Evolutionary conservation across 208 protist species (phyloP).

Genomic region (Leishmania braziliensis): DNA sequence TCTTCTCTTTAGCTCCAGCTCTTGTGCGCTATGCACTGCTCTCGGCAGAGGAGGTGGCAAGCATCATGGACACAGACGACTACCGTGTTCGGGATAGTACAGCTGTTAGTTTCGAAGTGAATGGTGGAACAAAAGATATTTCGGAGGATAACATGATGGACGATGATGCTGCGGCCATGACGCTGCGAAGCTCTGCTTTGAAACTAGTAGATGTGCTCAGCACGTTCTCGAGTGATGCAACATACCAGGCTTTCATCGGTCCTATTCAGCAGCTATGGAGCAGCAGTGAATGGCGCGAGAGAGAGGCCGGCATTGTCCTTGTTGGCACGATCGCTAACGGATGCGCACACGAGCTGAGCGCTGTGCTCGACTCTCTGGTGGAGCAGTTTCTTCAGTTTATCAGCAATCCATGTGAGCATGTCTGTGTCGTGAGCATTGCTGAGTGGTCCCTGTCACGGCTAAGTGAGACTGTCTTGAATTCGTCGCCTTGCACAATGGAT

Average conservation of each 20-base stretch:
- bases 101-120: conserved; percentile 53
- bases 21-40: conserved; percentile 63
- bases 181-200: conserved; percentile 70
- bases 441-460: conserved; percentile 80
- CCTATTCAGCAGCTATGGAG: conserved; percentile 63
- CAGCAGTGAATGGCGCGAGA: conserved; percentile 49
- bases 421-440: conserved; percentile 88
- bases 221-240: conserved; percentile 44
- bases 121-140: conserved; percentile 61
- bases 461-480: conserved; percentile 47
- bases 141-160: conserved; percentile 66
- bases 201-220: conserved; percentile 77
- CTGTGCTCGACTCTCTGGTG: conserved; percentile 38
- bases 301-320: conserved; percentile 79
- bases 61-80: conserved; percentile 77
- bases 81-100: conserved; percentile 67
- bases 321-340: conserved; percentile 75
- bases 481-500: conserved; percentile 26
- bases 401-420: conserved; percentile 52
- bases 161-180: conserved; percentile 73
- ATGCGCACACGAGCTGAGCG: conserved; percentile 57
- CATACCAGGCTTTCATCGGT: conserved; percentile 50
- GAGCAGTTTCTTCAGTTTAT: conserved; percentile 54
- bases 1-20: conserved; percentile 48
- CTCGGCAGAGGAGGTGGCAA: conserved; percentile 75